Conservation (phyloP, 805 yeast genomes). For the Yarrowia osloensis region DNA sequence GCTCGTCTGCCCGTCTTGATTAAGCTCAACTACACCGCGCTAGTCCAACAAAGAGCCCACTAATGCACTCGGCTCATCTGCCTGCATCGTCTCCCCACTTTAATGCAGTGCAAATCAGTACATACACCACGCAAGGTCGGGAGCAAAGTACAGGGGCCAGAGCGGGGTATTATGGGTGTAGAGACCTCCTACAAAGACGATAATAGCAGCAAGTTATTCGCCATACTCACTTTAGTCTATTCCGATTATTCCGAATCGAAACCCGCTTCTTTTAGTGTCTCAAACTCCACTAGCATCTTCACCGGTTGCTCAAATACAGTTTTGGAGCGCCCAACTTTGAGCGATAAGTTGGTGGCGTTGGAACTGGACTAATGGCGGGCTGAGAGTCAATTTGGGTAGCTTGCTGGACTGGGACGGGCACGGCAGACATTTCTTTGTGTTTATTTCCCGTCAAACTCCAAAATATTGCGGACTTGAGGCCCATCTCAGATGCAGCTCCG, state of each 20-base stretch:
- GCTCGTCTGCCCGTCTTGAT: not conserved
- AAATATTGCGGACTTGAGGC: not conserved
- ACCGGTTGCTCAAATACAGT: not conserved
- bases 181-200: no score
- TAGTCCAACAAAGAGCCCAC: not conserved
- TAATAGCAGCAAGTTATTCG: no score
- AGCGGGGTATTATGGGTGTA: not conserved
- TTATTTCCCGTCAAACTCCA: not conserved
- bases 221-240: no score
- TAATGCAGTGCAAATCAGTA: slow-evolving; percentile 5
- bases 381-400: not conserved
- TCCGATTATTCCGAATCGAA: not conserved
- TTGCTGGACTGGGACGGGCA: not conserved
- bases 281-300: no score
- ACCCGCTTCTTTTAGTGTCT: not conserved
- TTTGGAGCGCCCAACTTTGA: not conserved
- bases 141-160: not conserved
- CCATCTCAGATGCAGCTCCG: slow-evolving; percentile 4
- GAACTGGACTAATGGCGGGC: not conserved
- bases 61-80: slow-evolving; percentile 13
- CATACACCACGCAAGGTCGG: slow-evolving; percentile 20
- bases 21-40: not conserved
- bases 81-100: slow-evolving; percentile 26
- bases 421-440: not conserved
- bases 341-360: not conserved